Percentiles rank a stretch among this genome's conserved stretches.
phyloP scores from a whole-genome alignment of 371 early-diverging fungal species.

The Blakeslea trispora region DNA sequence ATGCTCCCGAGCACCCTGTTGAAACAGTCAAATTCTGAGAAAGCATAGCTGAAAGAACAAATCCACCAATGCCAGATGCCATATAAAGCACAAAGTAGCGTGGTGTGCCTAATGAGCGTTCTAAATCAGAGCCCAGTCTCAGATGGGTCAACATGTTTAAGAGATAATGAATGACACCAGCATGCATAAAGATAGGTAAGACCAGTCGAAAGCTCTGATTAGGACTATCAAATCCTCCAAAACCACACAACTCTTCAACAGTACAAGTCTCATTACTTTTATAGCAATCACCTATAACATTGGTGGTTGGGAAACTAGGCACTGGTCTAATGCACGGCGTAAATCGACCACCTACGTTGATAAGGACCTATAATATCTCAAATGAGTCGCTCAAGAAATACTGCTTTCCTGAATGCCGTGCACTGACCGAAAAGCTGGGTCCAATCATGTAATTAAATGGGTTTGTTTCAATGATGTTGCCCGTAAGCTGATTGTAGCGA shows the following conservation, averaged over 20 bases:
- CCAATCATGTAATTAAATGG: constrained; percentile 70
- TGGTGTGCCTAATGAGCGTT: constrained; percentile 74
- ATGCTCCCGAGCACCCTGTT: constrained; percentile 83
- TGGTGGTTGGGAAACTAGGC: constrained; percentile 28
- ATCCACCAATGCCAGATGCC: constrained; percentile 77
- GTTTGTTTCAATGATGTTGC: constrained; percentile 50
- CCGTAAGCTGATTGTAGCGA: constrained; percentile 53
- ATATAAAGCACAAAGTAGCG: constrained; percentile 77
- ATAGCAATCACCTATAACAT: constrained; percentile 27
- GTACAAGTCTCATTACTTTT: constrained; percentile 41
- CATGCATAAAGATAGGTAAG: constrained; percentile 86
- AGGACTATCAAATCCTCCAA: constrained; percentile 54
- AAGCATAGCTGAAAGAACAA: constrained; percentile 78
- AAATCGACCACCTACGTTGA: constrained; percentile 61
- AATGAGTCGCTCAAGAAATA: not conserved
- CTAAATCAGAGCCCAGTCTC: constrained; percentile 71
- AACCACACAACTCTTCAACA: constrained; percentile 58
- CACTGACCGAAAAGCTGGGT: constrained; percentile 53
- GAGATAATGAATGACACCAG: constrained; percentile 77
- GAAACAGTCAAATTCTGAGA: constrained; percentile 55
- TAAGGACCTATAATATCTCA: constrained; percentile 41
- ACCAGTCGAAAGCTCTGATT: constrained; percentile 85
- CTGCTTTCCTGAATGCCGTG: no score
- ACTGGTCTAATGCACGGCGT: constrained; percentile 62
- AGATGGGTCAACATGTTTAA: constrained; percentile 79